These are phyloP conservation scores for Lasiosphaeriaceae sp. DNA, from an alignment of 495 filamentous ascomycete genomes.

Conservation along the genomic window DNA sequence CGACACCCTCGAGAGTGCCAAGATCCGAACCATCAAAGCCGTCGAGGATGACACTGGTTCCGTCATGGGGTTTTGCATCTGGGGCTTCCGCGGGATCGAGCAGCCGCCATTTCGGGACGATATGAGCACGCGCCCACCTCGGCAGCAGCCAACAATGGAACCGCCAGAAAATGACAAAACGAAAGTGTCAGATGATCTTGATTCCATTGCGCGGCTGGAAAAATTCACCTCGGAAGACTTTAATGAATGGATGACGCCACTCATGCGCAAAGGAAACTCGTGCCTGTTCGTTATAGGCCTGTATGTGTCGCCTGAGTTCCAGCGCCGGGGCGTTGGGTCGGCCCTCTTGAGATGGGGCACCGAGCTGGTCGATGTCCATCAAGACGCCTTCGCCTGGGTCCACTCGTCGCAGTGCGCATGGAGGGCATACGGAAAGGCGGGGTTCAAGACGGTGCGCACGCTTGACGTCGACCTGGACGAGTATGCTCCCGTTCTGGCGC, in stretches of 20 bases:
- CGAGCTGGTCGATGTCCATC: conserved; percentile 2
- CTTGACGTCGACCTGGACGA: conserved; percentile 9
- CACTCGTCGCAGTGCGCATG: conserved; percentile 7
- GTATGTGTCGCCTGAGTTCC: conserved; percentile 3
- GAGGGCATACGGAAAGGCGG: conserved; percentile 2
- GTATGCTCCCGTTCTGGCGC: conserved; percentile 7
- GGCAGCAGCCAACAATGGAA: not conserved
- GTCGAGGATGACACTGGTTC: conserved; percentile 1
- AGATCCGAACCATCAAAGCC: conserved; percentile 5
- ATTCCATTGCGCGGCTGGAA: conserved; percentile 1
- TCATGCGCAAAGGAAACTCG: not conserved
- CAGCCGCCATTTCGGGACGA: not conserved
- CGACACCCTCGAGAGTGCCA: not conserved
- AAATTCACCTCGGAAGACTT: not conserved
- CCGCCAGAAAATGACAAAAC: not conserved
- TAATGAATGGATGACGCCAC: not conserved
- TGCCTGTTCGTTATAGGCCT: conserved; percentile 7
- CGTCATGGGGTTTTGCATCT: conserved; percentile 10
- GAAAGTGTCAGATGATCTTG: not conserved
- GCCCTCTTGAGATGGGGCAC: conserved; percentile 7
- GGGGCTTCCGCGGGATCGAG: conserved; percentile 9
- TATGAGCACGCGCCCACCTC: not conserved
- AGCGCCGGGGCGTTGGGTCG: conserved; percentile 7
- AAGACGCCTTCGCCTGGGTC: conserved; percentile 6
- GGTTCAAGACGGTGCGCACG: conserved; percentile 3